These are phyloP conservation scores for Pyrenophora seminiperda DNA, from an alignment of 2,329 filamentous ascomycete species.

Conservation along the genomic window DNA sequence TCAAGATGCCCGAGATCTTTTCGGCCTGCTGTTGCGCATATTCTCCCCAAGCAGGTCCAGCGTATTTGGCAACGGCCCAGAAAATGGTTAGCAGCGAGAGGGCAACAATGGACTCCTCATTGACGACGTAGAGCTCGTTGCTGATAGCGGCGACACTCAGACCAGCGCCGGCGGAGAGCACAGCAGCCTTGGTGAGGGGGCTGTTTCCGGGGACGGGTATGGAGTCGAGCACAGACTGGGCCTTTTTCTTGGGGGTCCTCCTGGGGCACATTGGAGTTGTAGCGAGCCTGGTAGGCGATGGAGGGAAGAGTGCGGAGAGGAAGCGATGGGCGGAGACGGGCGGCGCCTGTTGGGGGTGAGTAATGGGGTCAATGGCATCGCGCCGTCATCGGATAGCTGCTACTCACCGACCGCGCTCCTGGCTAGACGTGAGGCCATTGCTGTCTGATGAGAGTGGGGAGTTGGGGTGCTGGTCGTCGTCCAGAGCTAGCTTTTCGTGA, in stretches of 20 bases:
- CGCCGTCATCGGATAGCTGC: slow-evolving; percentile 23
- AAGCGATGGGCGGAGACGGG: slow-evolving; percentile 79
- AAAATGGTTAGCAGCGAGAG: slow-evolving; percentile 93
- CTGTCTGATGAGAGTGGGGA: slow-evolving; percentile 56
- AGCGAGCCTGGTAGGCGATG: slow-evolving; percentile 71
- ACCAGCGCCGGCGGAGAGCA: slow-evolving; percentile 90
- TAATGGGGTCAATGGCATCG: slow-evolving; percentile 50
- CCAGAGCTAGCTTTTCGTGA: slow-evolving; percentile 34
- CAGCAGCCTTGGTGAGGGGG: slow-evolving; percentile 92
- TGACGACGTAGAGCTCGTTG: slow-evolving; percentile 99
- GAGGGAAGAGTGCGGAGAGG: slow-evolving; percentile 76
- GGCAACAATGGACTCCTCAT: slow-evolving; percentile 96
- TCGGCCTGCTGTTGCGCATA: slow-evolving; percentile 89
- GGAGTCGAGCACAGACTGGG: slow-evolving; percentile 90
- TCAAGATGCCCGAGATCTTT: slow-evolving; percentile 94
- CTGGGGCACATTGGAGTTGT: slow-evolving; percentile 76
- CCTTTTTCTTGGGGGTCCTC: slow-evolving; percentile 97
- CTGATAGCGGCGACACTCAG: slow-evolving; percentile 92
- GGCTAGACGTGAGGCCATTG: slow-evolving; percentile 98
- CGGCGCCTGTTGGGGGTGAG: slow-evolving; percentile 69
- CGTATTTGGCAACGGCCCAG: slow-evolving; percentile 89
- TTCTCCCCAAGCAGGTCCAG: slow-evolving; percentile 86
- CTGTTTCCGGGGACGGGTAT: slow-evolving; percentile 92
- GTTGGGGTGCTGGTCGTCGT: slow-evolving; percentile 37
- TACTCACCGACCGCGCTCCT: slow-evolving; percentile 91